Percentiles rank a stretch among this genome's conserved stretches.
These are phyloP conservation scores for Hymenoscyphus albidus DNA, from an alignment of 2,329 filamentous ascomycete species.

Conservation along the genomic window DNA sequence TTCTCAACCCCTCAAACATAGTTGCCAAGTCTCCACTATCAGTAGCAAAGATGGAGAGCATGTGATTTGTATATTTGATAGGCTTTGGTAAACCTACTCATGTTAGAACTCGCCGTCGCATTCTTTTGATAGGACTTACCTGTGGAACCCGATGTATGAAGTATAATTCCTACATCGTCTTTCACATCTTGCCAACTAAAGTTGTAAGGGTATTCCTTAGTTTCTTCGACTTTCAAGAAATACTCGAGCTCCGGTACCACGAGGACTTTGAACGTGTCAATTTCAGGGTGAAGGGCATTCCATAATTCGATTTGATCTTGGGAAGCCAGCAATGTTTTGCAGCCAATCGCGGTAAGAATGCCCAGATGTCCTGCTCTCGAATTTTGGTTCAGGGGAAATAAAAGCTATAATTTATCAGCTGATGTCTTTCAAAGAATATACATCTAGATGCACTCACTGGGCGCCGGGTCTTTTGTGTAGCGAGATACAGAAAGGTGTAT, in stretches of 20 bases:
- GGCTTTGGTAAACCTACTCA: slow-evolving; percentile 6
- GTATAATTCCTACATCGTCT: slow-evolving; percentile 10
- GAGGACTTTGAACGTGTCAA: slow-evolving; percentile 4
- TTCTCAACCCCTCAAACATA: slow-evolving; percentile 2
- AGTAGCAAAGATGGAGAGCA: slow-evolving; percentile 13
- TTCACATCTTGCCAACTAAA: slow-evolving; percentile 6
- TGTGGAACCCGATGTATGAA: slow-evolving; percentile 15
- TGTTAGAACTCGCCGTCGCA: background rate
- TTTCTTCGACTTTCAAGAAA: background rate
- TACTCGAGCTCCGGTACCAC: slow-evolving; percentile 1
- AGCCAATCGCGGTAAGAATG: slow-evolving; percentile 2
- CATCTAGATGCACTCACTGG: background rate
- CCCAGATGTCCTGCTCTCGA: slow-evolving; percentile 6
- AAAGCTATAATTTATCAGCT: background rate
- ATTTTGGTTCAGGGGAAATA: slow-evolving; percentile 7
- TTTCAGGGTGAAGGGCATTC: slow-evolving; percentile 7
- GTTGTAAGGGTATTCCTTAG: slow-evolving; percentile 1
- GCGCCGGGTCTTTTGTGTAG: slow-evolving; percentile 1
- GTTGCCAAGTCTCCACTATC: slow-evolving; percentile 8
- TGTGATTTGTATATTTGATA: slow-evolving; percentile 13
- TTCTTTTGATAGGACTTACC: background rate
- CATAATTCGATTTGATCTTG: background rate
- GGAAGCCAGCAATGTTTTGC: slow-evolving; percentile 6
- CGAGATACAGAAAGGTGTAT: slow-evolving; percentile 5
- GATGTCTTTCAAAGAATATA: background rate